Evolutionary conservation across 2,329 filamentous ascomycete species (phyloP).

Genomic region (Pezicula carpinea): DNA sequence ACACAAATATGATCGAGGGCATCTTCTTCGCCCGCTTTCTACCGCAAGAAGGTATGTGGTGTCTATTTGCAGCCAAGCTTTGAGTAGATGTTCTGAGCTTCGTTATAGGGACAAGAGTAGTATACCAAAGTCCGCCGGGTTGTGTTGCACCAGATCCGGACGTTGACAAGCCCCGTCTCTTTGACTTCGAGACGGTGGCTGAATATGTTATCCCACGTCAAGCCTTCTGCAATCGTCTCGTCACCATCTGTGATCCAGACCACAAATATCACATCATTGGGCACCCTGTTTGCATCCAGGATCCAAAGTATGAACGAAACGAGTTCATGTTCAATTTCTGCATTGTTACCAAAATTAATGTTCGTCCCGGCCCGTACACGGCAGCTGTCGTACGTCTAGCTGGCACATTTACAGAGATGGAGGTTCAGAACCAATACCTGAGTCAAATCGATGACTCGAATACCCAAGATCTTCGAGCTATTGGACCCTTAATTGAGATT

Average conservation of each 20-base stretch:
- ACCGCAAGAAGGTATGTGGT: conserved; percentile 52
- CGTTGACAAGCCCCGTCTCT: conserved; percentile 55
- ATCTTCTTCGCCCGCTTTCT: conserved; percentile 70
- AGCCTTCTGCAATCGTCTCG: conserved; percentile 87
- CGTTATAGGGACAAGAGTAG: conserved; percentile 52
- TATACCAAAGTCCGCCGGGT: conserved; percentile 57
- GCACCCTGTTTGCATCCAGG: conserved; percentile 82
- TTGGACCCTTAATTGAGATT: conserved; percentile 80
- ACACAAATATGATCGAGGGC: conserved; percentile 56
- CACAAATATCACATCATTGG: conserved; percentile 74
- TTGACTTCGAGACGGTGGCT: conserved; percentile 81
- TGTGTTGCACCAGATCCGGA: conserved; percentile 50
- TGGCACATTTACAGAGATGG: conserved; percentile 79
- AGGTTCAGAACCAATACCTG: conserved; percentile 85
- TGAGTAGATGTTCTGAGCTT: neutral
- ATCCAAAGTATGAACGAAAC: conserved; percentile 80
- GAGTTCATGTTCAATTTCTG: conserved; percentile 99
- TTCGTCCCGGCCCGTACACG: conserved; percentile 75
- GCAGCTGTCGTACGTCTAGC: conserved; percentile 83
- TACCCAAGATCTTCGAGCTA: conserved; percentile 55
- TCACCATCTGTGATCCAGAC: conserved; percentile 71
- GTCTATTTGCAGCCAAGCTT: neutral
- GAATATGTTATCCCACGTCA: conserved; percentile 94
- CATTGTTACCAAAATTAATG: conserved; percentile 66
- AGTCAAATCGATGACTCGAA: conserved; percentile 39